These are phyloP conservation scores for Xerocomus potaroensis DNA, from an alignment of 768 basidiomycete species.

Conservation along the genomic window DNA sequence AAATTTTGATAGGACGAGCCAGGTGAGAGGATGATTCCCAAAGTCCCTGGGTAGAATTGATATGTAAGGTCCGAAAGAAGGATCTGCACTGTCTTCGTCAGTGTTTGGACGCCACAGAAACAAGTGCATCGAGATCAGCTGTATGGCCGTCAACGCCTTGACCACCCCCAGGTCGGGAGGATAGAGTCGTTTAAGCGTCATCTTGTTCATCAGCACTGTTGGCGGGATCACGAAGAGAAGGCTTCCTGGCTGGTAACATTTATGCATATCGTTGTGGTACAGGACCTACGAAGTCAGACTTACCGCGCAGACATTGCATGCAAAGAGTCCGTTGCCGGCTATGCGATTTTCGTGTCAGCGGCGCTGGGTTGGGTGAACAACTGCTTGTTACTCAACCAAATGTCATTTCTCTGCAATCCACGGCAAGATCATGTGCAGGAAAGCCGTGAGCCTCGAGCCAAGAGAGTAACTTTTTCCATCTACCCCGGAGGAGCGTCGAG, in stretches of 20 bases:
- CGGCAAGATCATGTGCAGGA: constrained; percentile 38
- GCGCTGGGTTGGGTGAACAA: neutral
- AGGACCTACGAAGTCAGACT: constrained; percentile 12
- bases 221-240: constrained; percentile 69
- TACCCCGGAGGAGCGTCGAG: constrained; percentile 7
- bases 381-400: constrained; percentile 40
- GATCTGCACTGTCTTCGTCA: constrained; percentile 45
- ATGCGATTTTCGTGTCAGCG: constrained; percentile 15
- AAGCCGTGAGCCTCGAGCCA: constrained; percentile 54
- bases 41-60: constrained; percentile 73
- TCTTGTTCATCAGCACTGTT: constrained; percentile 64
- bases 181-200: constrained; percentile 62
- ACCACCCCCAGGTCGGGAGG: constrained; percentile 28
- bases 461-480: constrained; percentile 45
- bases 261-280: neutral
- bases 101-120: constrained; percentile 54
- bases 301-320: constrained; percentile 41
- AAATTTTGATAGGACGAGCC: constrained; percentile 42
- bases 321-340: constrained; percentile 69
- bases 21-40: constrained; percentile 76
- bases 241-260: constrained; percentile 42
- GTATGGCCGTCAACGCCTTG: constrained; percentile 52
- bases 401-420: constrained; percentile 48
- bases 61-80: constrained; percentile 71
- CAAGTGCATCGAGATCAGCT: constrained; percentile 80